Conservation (phyloP, 2,329 filamentous ascomycete species). For the Verticillium dahliae region DNA sequence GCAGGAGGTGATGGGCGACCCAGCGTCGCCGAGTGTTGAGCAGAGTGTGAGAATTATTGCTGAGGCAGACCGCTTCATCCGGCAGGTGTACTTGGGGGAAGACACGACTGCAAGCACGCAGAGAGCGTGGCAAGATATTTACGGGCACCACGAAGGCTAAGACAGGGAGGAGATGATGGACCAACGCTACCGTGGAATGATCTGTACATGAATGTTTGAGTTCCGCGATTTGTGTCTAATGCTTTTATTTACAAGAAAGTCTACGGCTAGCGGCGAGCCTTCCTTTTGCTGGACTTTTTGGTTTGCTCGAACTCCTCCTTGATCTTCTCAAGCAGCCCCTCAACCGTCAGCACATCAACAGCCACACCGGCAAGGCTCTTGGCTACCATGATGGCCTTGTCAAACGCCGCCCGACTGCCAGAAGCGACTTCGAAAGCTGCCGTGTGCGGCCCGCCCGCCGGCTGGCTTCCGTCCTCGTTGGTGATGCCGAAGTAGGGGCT, state of each 20-base stretch:
- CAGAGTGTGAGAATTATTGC: slow-evolving; percentile 38
- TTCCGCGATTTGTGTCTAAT: background rate
- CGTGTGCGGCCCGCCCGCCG: slow-evolving; percentile 38
- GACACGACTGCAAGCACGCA: background rate
- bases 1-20: slow-evolving; percentile 29
- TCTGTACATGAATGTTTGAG: background rate
- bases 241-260: background rate
- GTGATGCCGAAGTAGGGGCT: slow-evolving; percentile 18
- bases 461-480: slow-evolving; percentile 14
- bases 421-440: slow-evolving; percentile 44
- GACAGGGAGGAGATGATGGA: background rate
- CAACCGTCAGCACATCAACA: slow-evolving; percentile 35
- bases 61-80: slow-evolving; percentile 34
- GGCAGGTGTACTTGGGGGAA: slow-evolving; percentile 20
- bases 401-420: slow-evolving; percentile 39
- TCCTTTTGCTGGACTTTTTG: slow-evolving; percentile 8
- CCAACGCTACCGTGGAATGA: background rate
- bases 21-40: slow-evolving; percentile 36
- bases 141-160: background rate
- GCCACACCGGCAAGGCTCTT: slow-evolving; percentile 42
- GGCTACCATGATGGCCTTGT: slow-evolving; percentile 35
- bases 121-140: background rate
- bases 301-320: slow-evolving; percentile 29
- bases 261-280: background rate
- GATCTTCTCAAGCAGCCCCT: slow-evolving; percentile 32